A percentile compares a stretch with the other conserved stretches of the same genome.
These are phyloP conservation scores for Talaromyces proteolyticus DNA, from an alignment of 495 filamentous ascomycete genomes.

Conservation along the genomic window DNA sequence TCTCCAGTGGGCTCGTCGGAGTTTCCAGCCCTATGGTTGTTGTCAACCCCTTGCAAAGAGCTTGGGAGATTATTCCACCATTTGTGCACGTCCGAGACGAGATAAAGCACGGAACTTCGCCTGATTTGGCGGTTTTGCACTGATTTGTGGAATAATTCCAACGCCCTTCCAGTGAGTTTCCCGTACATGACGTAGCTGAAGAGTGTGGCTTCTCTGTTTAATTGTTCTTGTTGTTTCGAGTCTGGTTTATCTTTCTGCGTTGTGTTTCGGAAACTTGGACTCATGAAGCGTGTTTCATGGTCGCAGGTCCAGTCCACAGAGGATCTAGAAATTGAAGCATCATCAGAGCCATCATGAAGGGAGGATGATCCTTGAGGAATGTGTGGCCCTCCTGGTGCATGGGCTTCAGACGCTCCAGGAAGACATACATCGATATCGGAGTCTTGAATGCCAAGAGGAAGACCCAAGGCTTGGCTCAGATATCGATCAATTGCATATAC, in stretches of 20 bases:
- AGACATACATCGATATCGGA: constrained; percentile 37
- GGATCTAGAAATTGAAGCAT: not conserved
- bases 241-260: not conserved
- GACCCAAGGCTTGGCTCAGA: constrained; percentile 39
- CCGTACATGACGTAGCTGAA: constrained; percentile 36
- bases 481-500: constrained; percentile 45
- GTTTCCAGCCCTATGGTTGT: not conserved
- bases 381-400: constrained; percentile 12
- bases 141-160: constrained; percentile 38
- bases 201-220: constrained; percentile 22
- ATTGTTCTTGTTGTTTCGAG: constrained; percentile 7
- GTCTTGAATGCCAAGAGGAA: constrained; percentile 37
- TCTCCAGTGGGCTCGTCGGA: too few relatives aligned
- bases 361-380: not conserved
- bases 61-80: constrained; percentile 37
- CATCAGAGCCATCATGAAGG: not conserved
- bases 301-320: too few relatives aligned
- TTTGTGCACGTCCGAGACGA: constrained; percentile 38
- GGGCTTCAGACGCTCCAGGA: constrained; percentile 23
- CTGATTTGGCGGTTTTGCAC: constrained; percentile 29
- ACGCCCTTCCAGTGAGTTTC: constrained; percentile 29
- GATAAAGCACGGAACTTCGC: constrained; percentile 26
- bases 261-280: too few relatives aligned
- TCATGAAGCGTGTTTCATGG: too few relatives aligned
- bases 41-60: constrained; percentile 16